These are phyloP conservation scores for Rhodotorula sp. DNA, from an alignment of 1,284 basidiomycete species.

Conservation along the genomic window DNA sequence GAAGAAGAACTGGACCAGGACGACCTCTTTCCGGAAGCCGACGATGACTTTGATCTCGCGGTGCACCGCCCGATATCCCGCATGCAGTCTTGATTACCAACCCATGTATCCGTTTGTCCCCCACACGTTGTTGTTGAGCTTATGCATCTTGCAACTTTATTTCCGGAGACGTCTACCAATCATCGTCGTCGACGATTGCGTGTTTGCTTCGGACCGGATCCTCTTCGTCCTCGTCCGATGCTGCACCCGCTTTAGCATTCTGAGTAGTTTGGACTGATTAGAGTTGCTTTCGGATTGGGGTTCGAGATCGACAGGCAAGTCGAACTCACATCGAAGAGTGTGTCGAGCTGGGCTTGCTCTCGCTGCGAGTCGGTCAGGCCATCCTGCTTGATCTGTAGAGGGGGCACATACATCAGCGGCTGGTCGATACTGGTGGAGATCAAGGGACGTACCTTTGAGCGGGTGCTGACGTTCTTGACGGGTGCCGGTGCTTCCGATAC, in stretches of 20 bases:
- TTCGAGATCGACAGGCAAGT: background rate
- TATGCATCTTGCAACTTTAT: background rate
- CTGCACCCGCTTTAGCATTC: background rate
- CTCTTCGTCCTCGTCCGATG: constrained; percentile 31
- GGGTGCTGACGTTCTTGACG: constrained; percentile 17
- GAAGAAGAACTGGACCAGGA: background rate
- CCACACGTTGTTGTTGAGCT: background rate
- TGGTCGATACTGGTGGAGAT: background rate
- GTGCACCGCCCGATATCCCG: background rate
- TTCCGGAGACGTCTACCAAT: constrained; percentile 26
- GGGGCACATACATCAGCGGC: background rate
- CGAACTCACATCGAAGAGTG: constrained; percentile 31
- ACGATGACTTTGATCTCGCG: background rate
- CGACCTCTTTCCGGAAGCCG: background rate
- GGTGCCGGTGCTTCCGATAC: constrained; percentile 34
- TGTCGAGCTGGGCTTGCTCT: constrained; percentile 38
- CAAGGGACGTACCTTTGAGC: constrained; percentile 20
- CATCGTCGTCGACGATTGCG: constrained; percentile 37
- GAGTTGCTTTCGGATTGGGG: constrained; percentile 26
- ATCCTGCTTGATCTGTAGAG: constrained; percentile 26
- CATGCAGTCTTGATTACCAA: background rate
- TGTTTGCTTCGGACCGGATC: constrained; percentile 21
- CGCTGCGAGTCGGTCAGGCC: constrained; percentile 41
- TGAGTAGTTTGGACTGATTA: constrained; percentile 32
- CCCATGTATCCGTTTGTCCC: background rate